Evolutionary conservation across 176 grass and related monocot genomes (phyloP).

Genomic region (Puya raimondii): DNA sequence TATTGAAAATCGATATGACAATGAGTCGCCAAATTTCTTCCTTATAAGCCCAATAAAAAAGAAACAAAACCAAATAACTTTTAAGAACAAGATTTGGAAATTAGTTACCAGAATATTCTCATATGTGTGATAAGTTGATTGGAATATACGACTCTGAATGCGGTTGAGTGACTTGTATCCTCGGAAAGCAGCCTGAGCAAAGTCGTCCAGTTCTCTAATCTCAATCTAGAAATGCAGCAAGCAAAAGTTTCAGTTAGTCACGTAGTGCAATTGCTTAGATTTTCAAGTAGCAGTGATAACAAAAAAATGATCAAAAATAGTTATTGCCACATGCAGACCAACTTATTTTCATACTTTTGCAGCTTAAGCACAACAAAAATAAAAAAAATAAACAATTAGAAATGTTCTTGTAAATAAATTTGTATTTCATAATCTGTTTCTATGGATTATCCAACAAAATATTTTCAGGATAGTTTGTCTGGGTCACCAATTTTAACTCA

Average conservation of each 20-base stretch:
- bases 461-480: not conserved
- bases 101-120: slow-evolving; percentile 83
- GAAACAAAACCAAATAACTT: not conserved
- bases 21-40: not conserved
- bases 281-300: slow-evolving; percentile 4
- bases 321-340: not conserved
- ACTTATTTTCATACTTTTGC: too few species aligned
- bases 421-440: too few species aligned
- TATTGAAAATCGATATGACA: slow-evolving; percentile 8
- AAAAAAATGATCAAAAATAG: slow-evolving; percentile 16
- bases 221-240: slow-evolving; percentile 53
- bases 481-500: not conserved
- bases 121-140: slow-evolving; percentile 82
- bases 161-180: slow-evolving; percentile 92
- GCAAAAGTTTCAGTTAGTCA: slow-evolving; percentile 13
- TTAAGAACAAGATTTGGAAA: slow-evolving; percentile 15
- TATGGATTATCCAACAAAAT: not conserved
- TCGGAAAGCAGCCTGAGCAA: slow-evolving; percentile 85
- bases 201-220: slow-evolving; percentile 85
- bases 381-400: not conserved
- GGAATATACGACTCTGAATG: slow-evolving; percentile 89
- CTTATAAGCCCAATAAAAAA: slow-evolving; percentile 16
- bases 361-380: too few species aligned
- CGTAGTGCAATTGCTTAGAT: not conserved
- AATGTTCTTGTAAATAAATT: not conserved